Evolutionary conservation across 306 rosid species (phyloP).

Genomic region (Parietaria judaica): DNA sequence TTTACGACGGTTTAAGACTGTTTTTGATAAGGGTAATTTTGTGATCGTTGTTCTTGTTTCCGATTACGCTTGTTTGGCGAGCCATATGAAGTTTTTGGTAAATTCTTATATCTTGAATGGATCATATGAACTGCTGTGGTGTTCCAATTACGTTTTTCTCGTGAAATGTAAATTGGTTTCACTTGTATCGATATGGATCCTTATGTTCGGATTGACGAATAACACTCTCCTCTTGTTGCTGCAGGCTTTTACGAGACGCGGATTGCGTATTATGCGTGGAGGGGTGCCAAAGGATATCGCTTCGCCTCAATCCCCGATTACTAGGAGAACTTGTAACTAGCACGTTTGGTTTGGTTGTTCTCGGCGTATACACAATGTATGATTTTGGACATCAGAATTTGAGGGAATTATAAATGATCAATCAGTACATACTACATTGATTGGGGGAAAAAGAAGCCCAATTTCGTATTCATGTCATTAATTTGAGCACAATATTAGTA

Average conservation of each 20-base stretch:
- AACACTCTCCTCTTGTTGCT: constrained; percentile 19
- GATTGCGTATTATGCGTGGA: constrained; percentile 84
- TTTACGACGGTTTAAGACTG: no score
- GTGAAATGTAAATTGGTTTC: not conserved
- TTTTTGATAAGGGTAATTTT: no score
- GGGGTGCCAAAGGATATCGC: constrained; percentile 82
- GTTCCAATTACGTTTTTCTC: not conserved
- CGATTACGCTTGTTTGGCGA: no score
- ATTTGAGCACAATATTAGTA: no score
- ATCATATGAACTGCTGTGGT: no score
- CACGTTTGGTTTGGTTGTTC: not conserved
- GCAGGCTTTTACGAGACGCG: constrained; percentile 94
- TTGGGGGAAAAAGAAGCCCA: no score
- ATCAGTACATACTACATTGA: no score
- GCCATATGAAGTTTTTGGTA: no score
- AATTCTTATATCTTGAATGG: not conserved
- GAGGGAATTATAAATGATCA: no score
- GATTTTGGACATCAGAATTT: no score
- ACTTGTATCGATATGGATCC: not conserved
- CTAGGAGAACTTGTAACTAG: constrained; percentile 20
- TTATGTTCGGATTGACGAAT: not conserved
- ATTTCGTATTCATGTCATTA: no score
- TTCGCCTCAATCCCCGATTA: constrained; percentile 89
- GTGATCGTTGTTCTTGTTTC: no score
- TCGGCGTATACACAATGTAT: not conserved